Evolutionary conservation across 108 stramenopile genomes (phyloP), one percentile per base, ranked within the genome.

Genomic region (Pseudonitzschia pungens): DNA sequence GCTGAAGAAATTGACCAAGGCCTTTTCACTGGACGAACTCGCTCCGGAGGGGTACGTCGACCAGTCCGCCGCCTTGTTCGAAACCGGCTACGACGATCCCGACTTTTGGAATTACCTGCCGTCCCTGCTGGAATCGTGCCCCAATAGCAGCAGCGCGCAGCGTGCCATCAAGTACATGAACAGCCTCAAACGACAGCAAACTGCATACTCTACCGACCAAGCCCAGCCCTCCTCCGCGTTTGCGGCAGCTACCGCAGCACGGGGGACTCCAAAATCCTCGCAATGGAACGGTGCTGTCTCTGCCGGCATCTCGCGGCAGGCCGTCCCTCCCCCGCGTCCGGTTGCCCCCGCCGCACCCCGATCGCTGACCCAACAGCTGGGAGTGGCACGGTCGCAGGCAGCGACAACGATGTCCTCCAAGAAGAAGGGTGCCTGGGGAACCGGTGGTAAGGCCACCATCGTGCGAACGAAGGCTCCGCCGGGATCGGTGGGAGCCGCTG

Each of bases 41-140:
- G 53, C 71, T 16, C 84, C 89, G 28, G 90, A 89, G 65, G 76
- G 78, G 3, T 95, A 93, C 71, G 86, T 96, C 11, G 88, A 92
- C 40, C 72, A 77, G 24, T 57, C 86, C 12, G 86, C 86, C 15
- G 80, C 84, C 5, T 59, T 96, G 43, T 96, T 96, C 76, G 88
- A 92, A 42, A 52, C 54, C 29, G 88, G 91, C 7, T 81, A 88
- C 43, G 82, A 52, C 0, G 91, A 92, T 66, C 56, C 69, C 12
- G 81, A 73, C 4, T 92, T 93, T 71, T 89, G 86, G 89, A 54
- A 72, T 3, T 81, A 67, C 54, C 48, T 96, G 53, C 88, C 92
- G 6, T 67, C 80, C n/a, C 75, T 96, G 48, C 73, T 96, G 51
- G 52, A 69, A 10, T 89, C 88, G 15, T 89, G 89, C 68, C 92